phyloP scores from a whole-genome alignment of 1,284 basidiomycete species.

The Cryptococcus sp. region DNA sequence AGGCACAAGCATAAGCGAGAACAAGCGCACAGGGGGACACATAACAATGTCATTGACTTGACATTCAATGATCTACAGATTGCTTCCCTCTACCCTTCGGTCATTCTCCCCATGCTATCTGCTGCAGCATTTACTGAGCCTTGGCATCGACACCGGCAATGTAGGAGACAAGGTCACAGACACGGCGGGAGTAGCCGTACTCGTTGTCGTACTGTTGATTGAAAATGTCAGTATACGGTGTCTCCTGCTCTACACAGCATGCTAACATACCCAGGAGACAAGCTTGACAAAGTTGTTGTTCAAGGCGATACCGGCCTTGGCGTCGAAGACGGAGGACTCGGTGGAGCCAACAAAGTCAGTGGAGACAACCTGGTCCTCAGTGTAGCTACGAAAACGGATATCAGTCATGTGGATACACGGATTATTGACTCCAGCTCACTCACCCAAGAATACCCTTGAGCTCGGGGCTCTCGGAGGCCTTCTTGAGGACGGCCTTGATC shows the following conservation, averaged over 20 bases:
- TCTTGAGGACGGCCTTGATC: slow-evolving; percentile 86
- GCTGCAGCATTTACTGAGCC: slow-evolving; percentile 25
- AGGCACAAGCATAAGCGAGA: background rate
- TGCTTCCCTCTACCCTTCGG: background rate
- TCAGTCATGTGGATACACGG: background rate
- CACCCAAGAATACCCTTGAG: slow-evolving; percentile 73
- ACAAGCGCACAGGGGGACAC: background rate
- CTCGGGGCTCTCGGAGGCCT: slow-evolving; percentile 66
- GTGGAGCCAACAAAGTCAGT: slow-evolving; percentile 84
- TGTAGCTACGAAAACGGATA: slow-evolving; percentile 58
- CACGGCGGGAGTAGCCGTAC: slow-evolving; percentile 82
- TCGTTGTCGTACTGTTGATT: slow-evolving; percentile 74
- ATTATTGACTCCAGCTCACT: background rate
- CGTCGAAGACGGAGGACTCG: slow-evolving; percentile 85
- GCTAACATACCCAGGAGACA: slow-evolving; percentile 66
- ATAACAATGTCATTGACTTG: background rate
- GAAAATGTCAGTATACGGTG: background rate
- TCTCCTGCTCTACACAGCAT: background rate
- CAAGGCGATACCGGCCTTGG: slow-evolving; percentile 86
- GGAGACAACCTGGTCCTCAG: slow-evolving; percentile 91
- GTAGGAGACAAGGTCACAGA: slow-evolving; percentile 83
- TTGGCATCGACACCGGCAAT: slow-evolving; percentile 69
- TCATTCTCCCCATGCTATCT: background rate
- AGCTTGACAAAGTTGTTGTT: slow-evolving; percentile 95
- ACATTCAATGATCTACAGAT: background rate